Base-by-base conservation (phyloP, 2,329 filamentous ascomycete species). In the Penicillium sp. region DNA sequence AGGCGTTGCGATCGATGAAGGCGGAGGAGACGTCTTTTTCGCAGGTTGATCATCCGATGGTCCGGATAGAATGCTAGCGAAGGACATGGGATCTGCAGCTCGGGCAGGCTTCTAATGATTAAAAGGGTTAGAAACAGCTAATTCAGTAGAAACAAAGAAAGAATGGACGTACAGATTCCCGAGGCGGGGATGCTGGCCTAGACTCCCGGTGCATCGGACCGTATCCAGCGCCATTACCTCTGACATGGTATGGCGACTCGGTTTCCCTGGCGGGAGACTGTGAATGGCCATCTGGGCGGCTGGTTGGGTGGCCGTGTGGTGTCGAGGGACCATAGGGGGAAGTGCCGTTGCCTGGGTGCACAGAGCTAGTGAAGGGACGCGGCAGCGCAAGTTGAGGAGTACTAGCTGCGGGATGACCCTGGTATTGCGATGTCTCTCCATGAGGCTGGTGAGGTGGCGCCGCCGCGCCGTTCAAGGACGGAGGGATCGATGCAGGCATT, bases 31-130 rank as follows among this genome's bases (percentile, higher is more conserved):
- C 12, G 74, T 69, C 60, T 76, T 80, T 7, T 81, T 79, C 5
- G 79, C 76, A 36, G 70, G 63, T 58, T 66, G 72, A 15, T 83
- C 79, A 48, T 88, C 85, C 51, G 90, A 86, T 50, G 88, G 81
- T 61, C 84, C 91, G 4, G 90, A 93, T 41, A 97, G 85, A 54
- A 97, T 95, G 69, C 92, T 96, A 60, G 90, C 94, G 67, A 97
- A 94, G 5, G 92, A 94, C 92, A 96, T 96, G 48, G 92, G 88
- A 69, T 95, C 89, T 53, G 87, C 86, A 38, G 86, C 81, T 70
- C 91, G 85, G 61, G 84, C 85, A 1, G 88, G 83, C 45, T 87
- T 88, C 83, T 91, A 70, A 41, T 13, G 8, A n/a, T 42, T 23
- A 18, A 26, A 16, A 49, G 39, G 51, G 38, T 69, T 49, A 66